These are phyloP conservation scores for Emmonsia crescens DNA, from an alignment of 2,329 filamentous ascomycete species.

Conservation along the genomic window DNA sequence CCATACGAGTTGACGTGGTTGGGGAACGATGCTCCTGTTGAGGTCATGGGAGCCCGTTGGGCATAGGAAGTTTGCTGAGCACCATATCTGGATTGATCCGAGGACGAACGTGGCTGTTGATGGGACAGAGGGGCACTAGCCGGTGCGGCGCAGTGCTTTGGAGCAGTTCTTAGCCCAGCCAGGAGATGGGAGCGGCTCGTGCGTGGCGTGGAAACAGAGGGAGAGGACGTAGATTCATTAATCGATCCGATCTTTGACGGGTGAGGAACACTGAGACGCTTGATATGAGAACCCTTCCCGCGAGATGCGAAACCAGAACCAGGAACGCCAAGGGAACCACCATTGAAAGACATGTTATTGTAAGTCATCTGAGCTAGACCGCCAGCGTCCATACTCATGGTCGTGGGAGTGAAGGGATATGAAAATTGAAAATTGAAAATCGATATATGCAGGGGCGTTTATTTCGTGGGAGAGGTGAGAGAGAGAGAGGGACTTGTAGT, in stretches of 20 bases:
- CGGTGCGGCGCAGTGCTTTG: constrained; percentile 70
- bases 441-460: constrained; percentile 14
- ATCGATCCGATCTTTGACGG: constrained; percentile 56
- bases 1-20: constrained; percentile 27
- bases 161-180: constrained; percentile 83
- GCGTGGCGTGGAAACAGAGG: constrained; percentile 67
- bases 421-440: constrained; percentile 18
- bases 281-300: constrained; percentile 73
- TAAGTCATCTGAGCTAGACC: constrained; percentile 99
- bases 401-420: constrained; percentile 15
- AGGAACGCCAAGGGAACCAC: constrained; percentile 60
- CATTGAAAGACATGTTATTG: constrained; percentile 61
- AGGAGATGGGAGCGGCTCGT: constrained; percentile 92
- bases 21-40: constrained; percentile 45
- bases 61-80: constrained; percentile 20
- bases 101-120: constrained; percentile 37
- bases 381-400: constrained; percentile 69
- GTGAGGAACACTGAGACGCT: constrained; percentile 73
- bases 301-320: constrained; percentile 75
- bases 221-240: constrained; percentile 54
- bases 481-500: background rate
- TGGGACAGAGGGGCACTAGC: constrained; percentile 52
- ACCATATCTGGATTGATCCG: constrained; percentile 40
- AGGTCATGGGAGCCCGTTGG: constrained; percentile 47
- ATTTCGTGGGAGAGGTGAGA: constrained; percentile 5